A percentile compares a stretch with the other conserved stretches of the same genome.
Evolutionary conservation across 2,329 filamentous ascomycete species (phyloP).

Genomic region (Penicillium polonicum): DNA sequence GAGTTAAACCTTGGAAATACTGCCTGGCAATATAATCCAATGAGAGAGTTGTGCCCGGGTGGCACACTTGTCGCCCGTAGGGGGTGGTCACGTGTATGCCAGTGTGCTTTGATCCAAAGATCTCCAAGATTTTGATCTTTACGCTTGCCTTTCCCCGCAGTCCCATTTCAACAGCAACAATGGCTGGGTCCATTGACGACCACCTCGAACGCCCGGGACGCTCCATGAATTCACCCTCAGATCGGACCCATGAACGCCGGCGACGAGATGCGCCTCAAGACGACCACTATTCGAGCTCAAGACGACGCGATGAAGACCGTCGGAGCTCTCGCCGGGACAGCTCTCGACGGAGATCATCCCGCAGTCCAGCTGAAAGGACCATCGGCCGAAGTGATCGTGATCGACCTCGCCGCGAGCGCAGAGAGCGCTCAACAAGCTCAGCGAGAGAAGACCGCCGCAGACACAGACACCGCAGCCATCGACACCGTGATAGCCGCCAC

Average conservation of each 20-base stretch:
- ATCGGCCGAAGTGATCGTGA: slow-evolving; percentile 24
- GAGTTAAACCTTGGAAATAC: too few species aligned
- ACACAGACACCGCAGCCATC: slow-evolving; percentile 30
- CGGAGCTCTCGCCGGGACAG: slow-evolving; percentile 31
- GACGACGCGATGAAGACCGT: slow-evolving; percentile 26
- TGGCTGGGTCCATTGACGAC: slow-evolving; percentile 29
- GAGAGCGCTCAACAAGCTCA: slow-evolving; percentile 25
- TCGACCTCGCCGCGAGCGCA: slow-evolving; percentile 24
- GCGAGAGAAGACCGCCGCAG: slow-evolving; percentile 28
- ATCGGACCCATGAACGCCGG: slow-evolving; percentile 24
- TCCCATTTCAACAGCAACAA: slow-evolving; percentile 11
- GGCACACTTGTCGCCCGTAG: too few species aligned
- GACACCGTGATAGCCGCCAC: slow-evolving; percentile 29
- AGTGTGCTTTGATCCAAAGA: background rate
- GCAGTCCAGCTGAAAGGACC: slow-evolving; percentile 20
- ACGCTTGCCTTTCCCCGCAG: background rate
- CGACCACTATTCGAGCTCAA: slow-evolving; percentile 25
- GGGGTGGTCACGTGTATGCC: slow-evolving; percentile 17
- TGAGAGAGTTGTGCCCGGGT: too few species aligned
- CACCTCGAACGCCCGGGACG: slow-evolving; percentile 21
- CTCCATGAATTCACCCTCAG: slow-evolving; percentile 23
- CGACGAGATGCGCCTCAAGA: slow-evolving; percentile 23
- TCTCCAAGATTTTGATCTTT: background rate
- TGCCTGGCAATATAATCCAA: too few species aligned
- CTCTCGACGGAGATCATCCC: slow-evolving; percentile 19